Base-by-base conservation (phyloP, 768 basidiomycete species). In the Brasilioporus rufonigricans region DNA sequence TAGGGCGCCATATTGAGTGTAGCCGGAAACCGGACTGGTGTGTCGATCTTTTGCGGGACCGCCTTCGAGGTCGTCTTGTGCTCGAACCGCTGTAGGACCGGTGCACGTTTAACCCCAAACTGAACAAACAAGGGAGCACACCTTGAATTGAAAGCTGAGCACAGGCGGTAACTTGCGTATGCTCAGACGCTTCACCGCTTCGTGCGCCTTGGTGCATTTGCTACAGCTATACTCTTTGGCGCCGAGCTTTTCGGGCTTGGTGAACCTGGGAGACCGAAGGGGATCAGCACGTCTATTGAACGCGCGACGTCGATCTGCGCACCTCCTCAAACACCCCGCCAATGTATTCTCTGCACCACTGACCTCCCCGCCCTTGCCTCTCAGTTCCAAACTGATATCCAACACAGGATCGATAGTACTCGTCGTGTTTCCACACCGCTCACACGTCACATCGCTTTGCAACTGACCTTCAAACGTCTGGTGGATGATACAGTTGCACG, bases 141-240 rank as follows among this genome's bases (percentile, higher is more conserved):
- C 95, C 80, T 98, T 98, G 77, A 98, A 87, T 67, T 98, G 96
- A 62, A 98, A 91, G 61, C 89, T 91, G 44, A 98, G 74, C 1
- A 96, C 93, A 0, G 91, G 87, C 0, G 96, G 94, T 9, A 98
- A 76, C 61, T 86, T 88, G 47, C 81, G 83, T 61, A 98, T 86
- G 61, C 88, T 91, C 47, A 98, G 75, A 8, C 91, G 85, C 66
- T 95, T 93, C 60, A 83, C 91, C 1, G 89, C 90, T 61, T 88
- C 85, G 81, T 91, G 67, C 13, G 82, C 76, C 62, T 86, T 88
- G 19, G 82, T 82, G 64, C 95, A 98, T 70, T 87, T 90, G 21
- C 76, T 77, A 66, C 95, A 98, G 41, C 80, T 85, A 65, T 94
- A 96, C 60, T 89, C 88, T 67, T 89, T 93, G 5, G 83, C 74